Evolutionary conservation across 116 monocot species (phyloP).

Genomic region (Zostera marina): DNA sequence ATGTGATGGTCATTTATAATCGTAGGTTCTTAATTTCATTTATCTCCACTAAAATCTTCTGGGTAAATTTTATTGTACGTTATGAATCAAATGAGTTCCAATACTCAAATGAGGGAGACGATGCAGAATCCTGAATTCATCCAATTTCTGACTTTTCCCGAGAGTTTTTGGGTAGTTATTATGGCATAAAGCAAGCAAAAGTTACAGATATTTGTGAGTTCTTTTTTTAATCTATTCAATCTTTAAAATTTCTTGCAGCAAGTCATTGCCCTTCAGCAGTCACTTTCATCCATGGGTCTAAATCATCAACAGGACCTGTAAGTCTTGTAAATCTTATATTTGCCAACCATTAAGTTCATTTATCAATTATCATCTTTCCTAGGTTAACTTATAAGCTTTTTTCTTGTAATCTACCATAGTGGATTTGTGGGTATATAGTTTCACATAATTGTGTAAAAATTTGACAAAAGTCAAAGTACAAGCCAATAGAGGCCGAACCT

Average conservation of each 20-base stretch:
- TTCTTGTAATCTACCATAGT: too few relatives aligned
- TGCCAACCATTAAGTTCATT: too few relatives aligned
- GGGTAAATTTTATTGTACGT: conserved; percentile 14
- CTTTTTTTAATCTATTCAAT: conserved; percentile 1
- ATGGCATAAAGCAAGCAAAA: neutral
- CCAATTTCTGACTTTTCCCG: conserved; percentile 55
- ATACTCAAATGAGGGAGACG: conserved; percentile 64
- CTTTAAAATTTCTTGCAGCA: conserved; percentile 27
- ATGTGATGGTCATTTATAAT: neutral
- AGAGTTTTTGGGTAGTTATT: conserved; percentile 44
- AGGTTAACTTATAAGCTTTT: too few relatives aligned
- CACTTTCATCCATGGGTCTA: conserved; percentile 35
- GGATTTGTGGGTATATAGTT: too few relatives aligned
- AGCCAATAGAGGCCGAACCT: too few relatives aligned
- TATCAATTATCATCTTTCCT: too few relatives aligned
- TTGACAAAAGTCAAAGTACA: too few relatives aligned
- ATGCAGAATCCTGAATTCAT: conserved; percentile 71
- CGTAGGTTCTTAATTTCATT: neutral
- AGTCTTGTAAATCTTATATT: conserved; percentile 7
- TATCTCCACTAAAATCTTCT: neutral
- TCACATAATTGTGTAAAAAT: too few relatives aligned
- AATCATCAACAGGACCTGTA: conserved; percentile 65
- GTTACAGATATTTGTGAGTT: neutral
- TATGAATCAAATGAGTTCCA: conserved; percentile 45
- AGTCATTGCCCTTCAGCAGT: conserved; percentile 48